A percentile compares a stretch with the other conserved stretches of the same genome.
These are phyloP conservation scores for Trichophyton mentagrophytes DNA, from an alignment of 2,329 filamentous ascomycete genomes.

Conservation along the genomic window DNA sequence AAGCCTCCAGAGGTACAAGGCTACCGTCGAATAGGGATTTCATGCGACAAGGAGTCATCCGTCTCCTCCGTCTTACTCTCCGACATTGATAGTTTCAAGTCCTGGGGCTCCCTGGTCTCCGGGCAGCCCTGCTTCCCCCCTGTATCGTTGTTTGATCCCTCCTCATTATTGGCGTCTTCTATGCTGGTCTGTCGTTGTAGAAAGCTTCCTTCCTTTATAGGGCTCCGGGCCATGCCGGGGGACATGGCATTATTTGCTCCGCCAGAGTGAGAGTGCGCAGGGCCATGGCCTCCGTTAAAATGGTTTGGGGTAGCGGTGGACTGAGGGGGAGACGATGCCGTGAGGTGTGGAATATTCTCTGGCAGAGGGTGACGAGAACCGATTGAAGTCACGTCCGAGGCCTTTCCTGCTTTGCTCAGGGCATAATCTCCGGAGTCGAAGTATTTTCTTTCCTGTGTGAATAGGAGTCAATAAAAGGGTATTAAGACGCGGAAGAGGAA, in stretches of 20 bases:
- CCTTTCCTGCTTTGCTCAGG: constrained; percentile 93
- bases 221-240: constrained; percentile 48
- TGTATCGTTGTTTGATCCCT: not conserved
- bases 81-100: not conserved
- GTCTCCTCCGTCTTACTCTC: not conserved
- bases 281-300: constrained; percentile 23
- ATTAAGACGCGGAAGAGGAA: too few relatives aligned
- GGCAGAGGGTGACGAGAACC: constrained; percentile 89
- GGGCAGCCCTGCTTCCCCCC: not conserved
- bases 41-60: not conserved
- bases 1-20: not conserved
- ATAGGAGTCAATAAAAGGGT: not conserved
- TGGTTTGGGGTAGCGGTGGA: constrained; percentile 14
- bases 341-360: constrained; percentile 86
- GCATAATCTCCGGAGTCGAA: constrained; percentile 96
- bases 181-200: constrained; percentile 70
- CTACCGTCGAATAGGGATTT: not conserved
- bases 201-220: constrained; percentile 82
- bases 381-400: constrained; percentile 81
- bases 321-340: constrained; percentile 46
- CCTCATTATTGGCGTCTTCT: constrained; percentile 25
- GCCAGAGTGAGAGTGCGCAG: constrained; percentile 19
- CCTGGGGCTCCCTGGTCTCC: not conserved
- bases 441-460: constrained; percentile 73
- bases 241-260: constrained; percentile 15